These are phyloP conservation scores for Candida pseudofarinosa DNA, from an alignment of 805 yeast species.

Conservation along the genomic window DNA sequence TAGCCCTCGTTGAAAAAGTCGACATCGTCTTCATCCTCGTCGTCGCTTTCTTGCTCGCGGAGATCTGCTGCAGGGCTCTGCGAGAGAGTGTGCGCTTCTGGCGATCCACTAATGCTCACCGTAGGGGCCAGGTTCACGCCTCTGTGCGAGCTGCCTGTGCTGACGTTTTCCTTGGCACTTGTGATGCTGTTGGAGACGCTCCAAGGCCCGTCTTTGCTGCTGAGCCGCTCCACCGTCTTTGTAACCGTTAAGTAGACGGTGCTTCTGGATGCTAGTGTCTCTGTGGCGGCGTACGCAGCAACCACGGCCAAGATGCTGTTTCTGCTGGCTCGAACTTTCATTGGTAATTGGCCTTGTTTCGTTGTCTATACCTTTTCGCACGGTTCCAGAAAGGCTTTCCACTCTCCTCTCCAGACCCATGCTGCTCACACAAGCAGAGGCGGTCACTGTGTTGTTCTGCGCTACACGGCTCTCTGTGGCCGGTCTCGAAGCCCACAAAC, in stretches of 20 bases:
- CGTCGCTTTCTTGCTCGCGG: neutral
- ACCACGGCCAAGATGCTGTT: neutral
- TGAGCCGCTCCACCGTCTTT: neutral
- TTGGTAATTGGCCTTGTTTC: neutral
- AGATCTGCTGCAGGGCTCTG: neutral
- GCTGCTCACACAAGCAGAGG: too few species aligned
- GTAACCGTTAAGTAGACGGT: constrained; percentile 1
- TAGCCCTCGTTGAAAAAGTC: neutral
- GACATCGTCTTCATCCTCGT: neutral
- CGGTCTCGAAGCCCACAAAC: neutral
- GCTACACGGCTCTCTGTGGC: too few species aligned
- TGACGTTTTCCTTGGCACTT: neutral
- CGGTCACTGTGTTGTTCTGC: too few species aligned
- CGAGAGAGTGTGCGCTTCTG: neutral
- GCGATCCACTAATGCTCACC: neutral
- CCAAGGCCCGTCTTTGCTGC: neutral
- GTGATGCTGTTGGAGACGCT: neutral
- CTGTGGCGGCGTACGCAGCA: neutral
- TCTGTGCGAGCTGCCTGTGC: neutral
- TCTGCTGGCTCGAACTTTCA: neutral
- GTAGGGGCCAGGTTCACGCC: neutral
- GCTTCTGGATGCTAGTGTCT: neutral
- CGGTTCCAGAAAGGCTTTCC: too few species aligned
- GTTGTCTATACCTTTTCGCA: neutral
- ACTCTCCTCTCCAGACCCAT: too few species aligned